Percentiles rank a stretch among this genome's conserved stretches.
phyloP scores from a whole-genome alignment of 208 protist species.

The Phytomonas serpens region DNA sequence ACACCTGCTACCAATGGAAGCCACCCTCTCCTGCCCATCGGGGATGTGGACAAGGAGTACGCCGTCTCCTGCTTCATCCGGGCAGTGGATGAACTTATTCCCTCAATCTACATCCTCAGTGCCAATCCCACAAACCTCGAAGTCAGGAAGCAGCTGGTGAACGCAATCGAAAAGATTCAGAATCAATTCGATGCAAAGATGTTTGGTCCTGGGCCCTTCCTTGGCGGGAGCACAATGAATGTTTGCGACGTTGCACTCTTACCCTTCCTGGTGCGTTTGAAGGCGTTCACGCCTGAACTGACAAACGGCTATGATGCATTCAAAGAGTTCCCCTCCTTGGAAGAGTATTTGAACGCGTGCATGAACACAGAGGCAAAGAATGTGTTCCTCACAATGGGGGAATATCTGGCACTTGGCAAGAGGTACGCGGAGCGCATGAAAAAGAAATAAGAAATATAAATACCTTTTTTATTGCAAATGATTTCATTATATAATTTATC shows the following conservation, averaged over 20 bases:
- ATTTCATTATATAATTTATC: background rate
- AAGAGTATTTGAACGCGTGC: slow-evolving; percentile 27
- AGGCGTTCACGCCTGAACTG: slow-evolving; percentile 29
- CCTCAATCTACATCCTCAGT: slow-evolving; percentile 14
- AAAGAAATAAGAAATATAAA: slow-evolving; percentile 3
- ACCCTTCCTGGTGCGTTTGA: slow-evolving; percentile 42
- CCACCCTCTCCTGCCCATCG: slow-evolving; percentile 20
- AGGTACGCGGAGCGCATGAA: background rate
- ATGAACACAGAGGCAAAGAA: slow-evolving; percentile 26
- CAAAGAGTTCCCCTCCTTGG: slow-evolving; percentile 36
- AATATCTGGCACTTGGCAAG: slow-evolving; percentile 24
- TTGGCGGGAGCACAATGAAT: slow-evolving; percentile 45
- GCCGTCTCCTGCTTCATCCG: slow-evolving; percentile 32
- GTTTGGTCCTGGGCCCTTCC: slow-evolving; percentile 59
- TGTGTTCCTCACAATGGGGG: slow-evolving; percentile 22
- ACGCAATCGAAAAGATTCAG: background rate
- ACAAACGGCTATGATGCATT: slow-evolving; percentile 46
- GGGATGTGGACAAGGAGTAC: slow-evolving; percentile 41
- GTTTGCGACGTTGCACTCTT: slow-evolving; percentile 50
- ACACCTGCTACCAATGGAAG: background rate
- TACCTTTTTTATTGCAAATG: background rate
- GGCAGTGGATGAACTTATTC: slow-evolving; percentile 26
- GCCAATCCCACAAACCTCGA: slow-evolving; percentile 17
- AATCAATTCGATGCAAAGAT: slow-evolving; percentile 24
- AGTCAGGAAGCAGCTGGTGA: slow-evolving; percentile 33